Base-by-base conservation (phyloP, 2,329 filamentous ascomycete species). In the Pleoardoris graminearum region DNA sequence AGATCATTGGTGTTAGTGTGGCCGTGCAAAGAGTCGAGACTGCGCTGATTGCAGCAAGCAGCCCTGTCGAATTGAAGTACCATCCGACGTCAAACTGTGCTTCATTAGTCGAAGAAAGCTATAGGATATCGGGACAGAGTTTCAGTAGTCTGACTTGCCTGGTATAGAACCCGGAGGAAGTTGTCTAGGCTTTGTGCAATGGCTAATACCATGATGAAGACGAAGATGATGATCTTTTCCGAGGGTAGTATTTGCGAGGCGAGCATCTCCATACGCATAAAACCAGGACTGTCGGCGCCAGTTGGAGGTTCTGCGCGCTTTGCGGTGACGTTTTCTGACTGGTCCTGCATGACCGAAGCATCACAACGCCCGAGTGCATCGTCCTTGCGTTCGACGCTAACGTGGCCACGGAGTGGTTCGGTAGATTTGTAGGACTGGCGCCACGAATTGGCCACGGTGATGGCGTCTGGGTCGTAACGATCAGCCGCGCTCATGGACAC, bases 101-200 rank as follows among this genome's bases (percentile, higher is more conserved):
- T 14, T 30, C 10, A 16, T 43, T 14, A 43, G 39, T 8, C 14
- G n/a, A 8, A 19, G 16, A n/a, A n/a, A 3, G 16, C 11, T 30
- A 12, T 4, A 19, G 12, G 7, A 19, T 27, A 27, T 27, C 25
- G 6, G 6, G 10, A 10, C 25, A 27, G 25, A 27, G 6, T 27
- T 27, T 27, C 25, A 6, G 25, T 27, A 5, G 16, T 6, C 19
- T 10, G 16, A 43, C 22, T 32, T 11, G n/a, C 29, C 17, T 45
- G 29, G 19, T 45, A 45, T 12, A 45, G 19, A n/a, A 45, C 42
- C 17, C 29, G 42, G 17, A 45, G 29, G 11, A 45, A 45, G 19
- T 35, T 45, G 42, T 45, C 42, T 12, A 45, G 42, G 19, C 42
- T 45, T 17, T 45, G 42, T 4, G 8, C 16, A 33, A 19, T 23